Evolutionary conservation across 1,139 yeast species (phyloP).

Genomic region (Blastobotrys aristatus): DNA sequence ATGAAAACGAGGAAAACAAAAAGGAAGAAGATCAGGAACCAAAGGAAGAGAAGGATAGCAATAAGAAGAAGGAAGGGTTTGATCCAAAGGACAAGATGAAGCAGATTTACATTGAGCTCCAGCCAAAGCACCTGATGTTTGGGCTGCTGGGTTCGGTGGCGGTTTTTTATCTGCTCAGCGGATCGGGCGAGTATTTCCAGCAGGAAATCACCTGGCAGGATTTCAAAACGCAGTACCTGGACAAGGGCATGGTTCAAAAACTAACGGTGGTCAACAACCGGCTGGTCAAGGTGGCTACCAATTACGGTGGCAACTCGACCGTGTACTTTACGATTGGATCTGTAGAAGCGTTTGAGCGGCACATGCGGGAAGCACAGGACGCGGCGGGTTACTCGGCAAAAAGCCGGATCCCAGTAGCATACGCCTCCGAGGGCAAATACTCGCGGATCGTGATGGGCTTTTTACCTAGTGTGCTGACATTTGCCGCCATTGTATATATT

Average conservation of each 20-base stretch:
- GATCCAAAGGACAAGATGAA: constrained; percentile 21
- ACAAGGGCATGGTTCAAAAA: constrained; percentile 74
- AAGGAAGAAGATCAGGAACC: constrained; percentile 22
- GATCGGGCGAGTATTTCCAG: constrained; percentile 35
- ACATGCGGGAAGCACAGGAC: constrained; percentile 69
- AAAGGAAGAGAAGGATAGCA: constrained; percentile 19
- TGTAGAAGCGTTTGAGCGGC: constrained; percentile 83
- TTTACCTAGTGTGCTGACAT: constrained; percentile 74
- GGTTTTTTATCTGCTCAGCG: constrained; percentile 25
- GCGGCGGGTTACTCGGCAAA: constrained; percentile 55
- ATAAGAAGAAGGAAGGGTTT: constrained; percentile 27
- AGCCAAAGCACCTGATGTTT: constrained; percentile 30
- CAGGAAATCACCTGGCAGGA: constrained; percentile 76
- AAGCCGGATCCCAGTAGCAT: constrained; percentile 80
- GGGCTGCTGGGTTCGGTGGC: constrained; percentile 24
- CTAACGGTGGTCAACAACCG: constrained; percentile 71
- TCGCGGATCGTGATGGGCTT: constrained; percentile 64
- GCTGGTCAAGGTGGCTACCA: constrained; percentile 50
- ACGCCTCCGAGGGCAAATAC: constrained; percentile 62
- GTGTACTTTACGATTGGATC: constrained; percentile 83
- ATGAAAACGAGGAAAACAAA: constrained; percentile 19
- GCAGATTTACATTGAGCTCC: constrained; percentile 23
- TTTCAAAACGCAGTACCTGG: constrained; percentile 75
- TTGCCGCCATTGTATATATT: constrained; percentile 61
- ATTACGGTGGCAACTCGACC: constrained; percentile 19